A percentile compares a stretch with the other conserved stretches of the same genome.
These are phyloP conservation scores for Graphilbum ipis-grandicollis DNA, from an alignment of 2,329 filamentous ascomycete genomes.

Conservation along the genomic window DNA sequence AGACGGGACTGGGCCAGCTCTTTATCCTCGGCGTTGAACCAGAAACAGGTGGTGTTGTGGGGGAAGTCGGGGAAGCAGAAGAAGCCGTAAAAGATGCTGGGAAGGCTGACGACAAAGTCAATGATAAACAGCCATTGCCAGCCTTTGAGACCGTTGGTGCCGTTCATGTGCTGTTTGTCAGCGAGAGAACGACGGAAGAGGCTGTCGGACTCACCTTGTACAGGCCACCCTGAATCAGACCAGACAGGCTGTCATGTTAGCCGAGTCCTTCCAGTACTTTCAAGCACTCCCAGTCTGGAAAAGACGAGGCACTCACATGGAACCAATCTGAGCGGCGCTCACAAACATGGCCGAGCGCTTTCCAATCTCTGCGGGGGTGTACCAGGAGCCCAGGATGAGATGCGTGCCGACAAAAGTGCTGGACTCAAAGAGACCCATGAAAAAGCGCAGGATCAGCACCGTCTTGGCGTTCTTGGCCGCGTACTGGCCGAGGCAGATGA, in stretches of 20 bases:
- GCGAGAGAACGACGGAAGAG: neutral
- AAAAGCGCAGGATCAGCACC: slow-evolving; percentile 12
- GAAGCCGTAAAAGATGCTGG: slow-evolving; percentile 2
- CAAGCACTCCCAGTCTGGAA: too few species aligned
- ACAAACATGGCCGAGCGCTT: slow-evolving; percentile 14
- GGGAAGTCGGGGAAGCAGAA: slow-evolving; percentile 4
- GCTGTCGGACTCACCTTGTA: neutral
- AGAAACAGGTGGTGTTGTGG: slow-evolving; percentile 19
- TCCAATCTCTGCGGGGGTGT: slow-evolving; percentile 30
- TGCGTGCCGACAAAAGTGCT: slow-evolving; percentile 22
- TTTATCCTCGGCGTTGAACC: slow-evolving; percentile 21
- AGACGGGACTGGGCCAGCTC: slow-evolving; percentile 21
- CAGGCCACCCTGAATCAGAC: neutral
- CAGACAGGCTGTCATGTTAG: neutral
- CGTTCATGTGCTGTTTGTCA: slow-evolving; percentile 1
- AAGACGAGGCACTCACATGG: neutral
- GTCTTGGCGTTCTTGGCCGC: neutral
- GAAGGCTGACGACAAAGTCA: slow-evolving; percentile 2
- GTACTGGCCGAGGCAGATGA: slow-evolving; percentile 1
- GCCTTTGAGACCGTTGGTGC: slow-evolving; percentile 2
- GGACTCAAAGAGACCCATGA: slow-evolving; percentile 22
- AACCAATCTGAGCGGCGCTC: neutral
- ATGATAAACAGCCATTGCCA: slow-evolving; percentile 8
- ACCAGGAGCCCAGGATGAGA: slow-evolving; percentile 30
- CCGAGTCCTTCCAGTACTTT: too few species aligned